Evolutionary conservation across 1,139 yeast species (phyloP).

Genomic region (Suhomyces maxii): DNA sequence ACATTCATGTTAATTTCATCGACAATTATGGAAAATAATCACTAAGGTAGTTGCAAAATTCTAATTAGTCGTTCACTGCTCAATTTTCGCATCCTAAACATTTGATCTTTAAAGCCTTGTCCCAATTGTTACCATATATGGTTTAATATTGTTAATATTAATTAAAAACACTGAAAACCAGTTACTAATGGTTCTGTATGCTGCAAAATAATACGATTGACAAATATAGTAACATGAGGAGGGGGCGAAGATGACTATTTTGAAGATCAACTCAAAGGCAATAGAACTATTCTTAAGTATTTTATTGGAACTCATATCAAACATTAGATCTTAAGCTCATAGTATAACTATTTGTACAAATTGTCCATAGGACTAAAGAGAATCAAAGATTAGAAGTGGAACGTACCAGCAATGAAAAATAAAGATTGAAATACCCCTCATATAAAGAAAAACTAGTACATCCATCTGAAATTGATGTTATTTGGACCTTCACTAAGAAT

Average conservation of each 20-base stretch:
- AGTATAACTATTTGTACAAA: not conserved
- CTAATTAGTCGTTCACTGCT: not conserved
- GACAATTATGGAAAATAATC: slow-evolving; percentile 6
- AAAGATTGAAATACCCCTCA: not conserved
- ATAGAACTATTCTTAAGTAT: too few species aligned
- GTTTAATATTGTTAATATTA: too few species aligned
- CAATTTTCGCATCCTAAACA: not conserved
- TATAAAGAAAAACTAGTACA: slow-evolving; percentile 28
- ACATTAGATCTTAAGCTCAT: not conserved
- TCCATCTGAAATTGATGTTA: slow-evolving; percentile 51
- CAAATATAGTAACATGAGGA: too few species aligned
- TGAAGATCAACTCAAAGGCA: too few species aligned
- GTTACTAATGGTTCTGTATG: too few species aligned
- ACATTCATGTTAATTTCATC: slow-evolving; percentile 3
- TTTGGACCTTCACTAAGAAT: slow-evolving; percentile 45
- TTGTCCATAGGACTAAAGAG: not conserved
- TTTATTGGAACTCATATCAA: not conserved
- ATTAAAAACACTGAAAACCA: not conserved
- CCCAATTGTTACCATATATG: not conserved
- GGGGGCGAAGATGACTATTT: too few species aligned
- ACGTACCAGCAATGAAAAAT: not conserved
- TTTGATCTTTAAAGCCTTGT: not conserved
- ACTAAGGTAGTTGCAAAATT: not conserved
- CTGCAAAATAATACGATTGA: too few species aligned
- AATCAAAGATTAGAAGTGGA: not conserved